Evolutionary conservation across 2,329 filamentous ascomycete species (phyloP).

Genomic region (Xylariales sp.): DNA sequence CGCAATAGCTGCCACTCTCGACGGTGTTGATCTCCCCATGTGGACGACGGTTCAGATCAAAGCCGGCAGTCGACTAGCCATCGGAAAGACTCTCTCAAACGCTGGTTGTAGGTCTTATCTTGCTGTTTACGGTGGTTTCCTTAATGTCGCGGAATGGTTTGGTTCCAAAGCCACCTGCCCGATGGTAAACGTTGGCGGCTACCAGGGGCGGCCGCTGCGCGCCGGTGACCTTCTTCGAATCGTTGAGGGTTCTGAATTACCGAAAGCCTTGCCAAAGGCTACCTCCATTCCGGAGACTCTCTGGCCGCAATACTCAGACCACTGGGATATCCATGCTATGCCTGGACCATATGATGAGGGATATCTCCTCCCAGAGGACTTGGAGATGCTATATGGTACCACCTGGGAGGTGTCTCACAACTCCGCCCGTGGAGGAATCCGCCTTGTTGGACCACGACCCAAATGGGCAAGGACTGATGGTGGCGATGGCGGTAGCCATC

Average conservation of each 20-base stretch:
- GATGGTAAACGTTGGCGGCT: slow-evolving; percentile 53
- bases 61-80: slow-evolving; percentile 40
- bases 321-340: slow-evolving; percentile 50
- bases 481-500: slow-evolving; percentile 60
- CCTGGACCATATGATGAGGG: slow-evolving; percentile 53
- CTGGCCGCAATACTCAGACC: slow-evolving; percentile 40
- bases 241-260: slow-evolving; percentile 28
- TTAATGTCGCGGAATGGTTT: slow-evolving; percentile 50
- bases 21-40: slow-evolving; percentile 44
- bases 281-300: slow-evolving; percentile 37
- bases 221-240: slow-evolving; percentile 49
- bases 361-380: slow-evolving; percentile 44
- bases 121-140: slow-evolving; percentile 39
- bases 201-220: slow-evolving; percentile 52
- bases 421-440: slow-evolving; percentile 54
- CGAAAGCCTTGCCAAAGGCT: slow-evolving; percentile 9
- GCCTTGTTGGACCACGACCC: slow-evolving; percentile 53
- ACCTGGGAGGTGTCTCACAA: slow-evolving; percentile 61
- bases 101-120: slow-evolving; percentile 55
- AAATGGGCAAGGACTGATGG: slow-evolving; percentile 56
- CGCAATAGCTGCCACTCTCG: slow-evolving; percentile 44
- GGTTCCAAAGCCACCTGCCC: slow-evolving; percentile 56
- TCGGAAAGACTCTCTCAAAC: slow-evolving; percentile 51
- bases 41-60: slow-evolving; percentile 49
- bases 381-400: slow-evolving; percentile 52